phyloP scores from a whole-genome alignment of 1,284 basidiomycete species.

The Melampsora larici-populina region DNA sequence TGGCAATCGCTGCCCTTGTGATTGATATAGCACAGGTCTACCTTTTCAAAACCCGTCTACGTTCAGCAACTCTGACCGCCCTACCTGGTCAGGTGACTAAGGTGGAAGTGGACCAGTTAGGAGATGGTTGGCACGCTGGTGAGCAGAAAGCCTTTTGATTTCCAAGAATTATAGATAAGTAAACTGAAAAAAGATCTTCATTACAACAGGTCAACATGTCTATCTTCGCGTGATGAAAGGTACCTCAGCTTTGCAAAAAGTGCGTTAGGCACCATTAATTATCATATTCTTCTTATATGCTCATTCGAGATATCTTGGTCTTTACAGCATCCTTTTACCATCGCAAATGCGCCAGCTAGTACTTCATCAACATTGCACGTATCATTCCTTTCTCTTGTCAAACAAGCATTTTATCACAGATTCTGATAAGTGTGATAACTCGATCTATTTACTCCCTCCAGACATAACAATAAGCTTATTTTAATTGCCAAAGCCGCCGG shows the following conservation, averaged over 20 bases:
- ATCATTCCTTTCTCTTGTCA: not conserved
- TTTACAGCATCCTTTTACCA: conserved; percentile 32
- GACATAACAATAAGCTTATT: not conserved
- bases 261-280: not conserved
- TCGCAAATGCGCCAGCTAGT: conserved; percentile 20
- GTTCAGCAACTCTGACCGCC: not conserved
- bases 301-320: not conserved
- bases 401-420: not conserved
- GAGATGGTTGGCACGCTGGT: conserved; percentile 32
- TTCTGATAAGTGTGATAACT: not conserved
- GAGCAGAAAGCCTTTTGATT: not conserved
- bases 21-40: not conserved
- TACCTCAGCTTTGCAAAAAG: conserved; percentile 18
- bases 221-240: conserved; percentile 27
- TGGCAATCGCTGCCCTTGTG: not conserved
- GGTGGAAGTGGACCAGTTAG: conserved; percentile 21
- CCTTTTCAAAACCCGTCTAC: not conserved
- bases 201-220: conserved; percentile 19
- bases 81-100: conserved; percentile 23
- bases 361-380: conserved; percentile 12
- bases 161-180: not conserved
- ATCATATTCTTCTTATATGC: not conserved
- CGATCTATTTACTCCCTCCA: not conserved
- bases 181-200: not conserved
- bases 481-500: conserved; percentile 17